A percentile compares a stretch with the other conserved stretches of the same genome.
Evolutionary conservation across 768 basidiomycete genomes (phyloP).

Genomic region (Dictyophora rubrovolvata): DNA sequence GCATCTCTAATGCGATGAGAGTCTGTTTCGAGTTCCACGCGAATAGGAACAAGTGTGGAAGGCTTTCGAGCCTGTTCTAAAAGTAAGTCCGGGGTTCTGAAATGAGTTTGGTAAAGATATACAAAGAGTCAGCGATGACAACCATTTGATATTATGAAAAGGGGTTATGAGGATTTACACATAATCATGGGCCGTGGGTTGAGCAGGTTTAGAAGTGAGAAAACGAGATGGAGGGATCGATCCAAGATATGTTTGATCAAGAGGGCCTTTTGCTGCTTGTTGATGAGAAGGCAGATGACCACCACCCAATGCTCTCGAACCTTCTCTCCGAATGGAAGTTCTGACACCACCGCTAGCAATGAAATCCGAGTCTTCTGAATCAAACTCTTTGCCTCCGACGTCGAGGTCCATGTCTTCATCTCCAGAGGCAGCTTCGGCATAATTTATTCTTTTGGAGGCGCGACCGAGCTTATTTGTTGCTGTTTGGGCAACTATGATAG

Average conservation of each 20-base stretch:
- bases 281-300: constrained; percentile 21
- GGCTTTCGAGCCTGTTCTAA: constrained; percentile 47
- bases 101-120: too few species aligned
- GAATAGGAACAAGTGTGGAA: constrained; percentile 73
- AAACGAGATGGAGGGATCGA: constrained; percentile 72
- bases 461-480: constrained; percentile 27
- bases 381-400: constrained; percentile 55
- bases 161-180: constrained; percentile 46
- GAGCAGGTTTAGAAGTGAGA: constrained; percentile 49
- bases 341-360: constrained; percentile 53
- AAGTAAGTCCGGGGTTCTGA: constrained; percentile 50
- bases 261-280: constrained; percentile 34
- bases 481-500: constrained; percentile 40
- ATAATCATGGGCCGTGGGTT: constrained; percentile 59
- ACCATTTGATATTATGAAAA: neutral
- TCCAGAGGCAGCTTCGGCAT: constrained; percentile 76
- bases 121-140: constrained; percentile 4
- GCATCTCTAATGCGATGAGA: constrained; percentile 87
- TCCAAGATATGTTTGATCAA: constrained; percentile 87
- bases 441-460: constrained; percentile 69
- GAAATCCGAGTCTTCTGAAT: constrained; percentile 81
- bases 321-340: constrained; percentile 41
- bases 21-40: constrained; percentile 90
- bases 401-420: constrained; percentile 60
- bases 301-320: constrained; percentile 25